These are phyloP conservation scores for Mycena maculata DNA, from an alignment of 768 basidiomycete species.

Conservation along the genomic window DNA sequence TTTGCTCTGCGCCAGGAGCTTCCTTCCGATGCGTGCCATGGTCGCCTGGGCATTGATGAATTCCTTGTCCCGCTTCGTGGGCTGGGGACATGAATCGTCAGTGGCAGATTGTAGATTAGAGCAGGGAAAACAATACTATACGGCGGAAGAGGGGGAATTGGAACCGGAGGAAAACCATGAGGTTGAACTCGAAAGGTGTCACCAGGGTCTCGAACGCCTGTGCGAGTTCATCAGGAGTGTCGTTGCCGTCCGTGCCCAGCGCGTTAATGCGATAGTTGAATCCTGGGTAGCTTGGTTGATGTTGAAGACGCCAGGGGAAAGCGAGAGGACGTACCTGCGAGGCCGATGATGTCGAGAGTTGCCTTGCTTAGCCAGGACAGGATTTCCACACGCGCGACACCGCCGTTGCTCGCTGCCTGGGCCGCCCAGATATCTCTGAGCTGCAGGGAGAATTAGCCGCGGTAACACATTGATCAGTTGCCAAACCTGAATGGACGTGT, in stretches of 20 bases:
- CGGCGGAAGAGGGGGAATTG: conserved; percentile 44
- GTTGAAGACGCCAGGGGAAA: conserved; percentile 54
- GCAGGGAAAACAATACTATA: conserved; percentile 41
- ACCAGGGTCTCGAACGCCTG: conserved; percentile 57
- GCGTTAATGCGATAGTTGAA: conserved; percentile 35
- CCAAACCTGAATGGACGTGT: conserved; percentile 49
- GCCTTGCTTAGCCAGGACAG: conserved; percentile 62
- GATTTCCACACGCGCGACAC: conserved; percentile 52
- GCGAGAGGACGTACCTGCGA: conserved; percentile 57
- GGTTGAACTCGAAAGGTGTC: conserved; percentile 46
- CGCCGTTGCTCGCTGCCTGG: conserved; percentile 36
- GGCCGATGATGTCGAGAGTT: conserved; percentile 71
- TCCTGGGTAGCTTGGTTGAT: conserved; percentile 23
- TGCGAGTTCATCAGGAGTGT: conserved; percentile 51
- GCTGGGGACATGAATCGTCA: conserved; percentile 33
- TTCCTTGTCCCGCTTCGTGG: conserved; percentile 43
- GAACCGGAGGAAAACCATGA: conserved; percentile 38
- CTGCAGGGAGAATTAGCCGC: conserved; percentile 25
- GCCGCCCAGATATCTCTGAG: conserved; percentile 49
- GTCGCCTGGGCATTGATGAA: conserved; percentile 41
- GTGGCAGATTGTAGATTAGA: too few relatives aligned
- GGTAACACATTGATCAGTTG: background rate
- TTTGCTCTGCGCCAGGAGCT: conserved; percentile 64
- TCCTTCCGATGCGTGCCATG: conserved; percentile 61
- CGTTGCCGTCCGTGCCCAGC: conserved; percentile 28